Evolutionary conservation across 306 rosid genomes (phyloP).

Genomic region (Vigna trinervia): DNA sequence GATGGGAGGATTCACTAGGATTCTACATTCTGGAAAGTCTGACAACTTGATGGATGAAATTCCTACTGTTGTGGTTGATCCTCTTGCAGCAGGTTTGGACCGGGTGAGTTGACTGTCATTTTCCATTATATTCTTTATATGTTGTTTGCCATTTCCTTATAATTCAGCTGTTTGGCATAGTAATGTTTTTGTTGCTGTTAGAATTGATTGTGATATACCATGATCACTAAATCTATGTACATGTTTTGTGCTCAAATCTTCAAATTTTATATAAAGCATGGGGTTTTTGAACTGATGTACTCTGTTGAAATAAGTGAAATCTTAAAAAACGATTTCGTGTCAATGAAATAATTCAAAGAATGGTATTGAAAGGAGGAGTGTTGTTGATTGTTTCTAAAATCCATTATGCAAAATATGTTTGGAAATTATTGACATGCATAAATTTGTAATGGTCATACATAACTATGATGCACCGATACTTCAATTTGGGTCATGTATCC

Average conservation of each 20-base stretch:
- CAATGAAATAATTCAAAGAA: constrained; percentile 20
- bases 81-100: constrained; percentile 91
- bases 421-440: constrained; percentile 11
- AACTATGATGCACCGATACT: too few relatives aligned
- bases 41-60: constrained; percentile 98
- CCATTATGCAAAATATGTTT: constrained; percentile 23
- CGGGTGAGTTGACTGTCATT: constrained; percentile 59
- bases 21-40: constrained; percentile 87
- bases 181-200: constrained; percentile 14
- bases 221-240: constrained; percentile 15
- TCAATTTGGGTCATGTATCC: too few relatives aligned
- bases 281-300: not conserved
- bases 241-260: constrained; percentile 16
- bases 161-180: constrained; percentile 22
- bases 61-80: constrained; percentile 93
- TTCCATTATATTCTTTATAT: too few relatives aligned
- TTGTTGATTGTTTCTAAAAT: not conserved
- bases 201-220: constrained; percentile 7
- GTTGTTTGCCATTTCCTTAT: not conserved
- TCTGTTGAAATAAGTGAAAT: constrained; percentile 28
- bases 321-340: constrained; percentile 6
- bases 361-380: constrained; percentile 10
- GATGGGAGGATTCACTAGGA: constrained; percentile 96
- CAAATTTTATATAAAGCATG: not conserved
- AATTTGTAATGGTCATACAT: constrained; percentile 8